Base-by-base conservation (phyloP, 805 yeast species). In the Debaryomyces prosopidis region DNA sequence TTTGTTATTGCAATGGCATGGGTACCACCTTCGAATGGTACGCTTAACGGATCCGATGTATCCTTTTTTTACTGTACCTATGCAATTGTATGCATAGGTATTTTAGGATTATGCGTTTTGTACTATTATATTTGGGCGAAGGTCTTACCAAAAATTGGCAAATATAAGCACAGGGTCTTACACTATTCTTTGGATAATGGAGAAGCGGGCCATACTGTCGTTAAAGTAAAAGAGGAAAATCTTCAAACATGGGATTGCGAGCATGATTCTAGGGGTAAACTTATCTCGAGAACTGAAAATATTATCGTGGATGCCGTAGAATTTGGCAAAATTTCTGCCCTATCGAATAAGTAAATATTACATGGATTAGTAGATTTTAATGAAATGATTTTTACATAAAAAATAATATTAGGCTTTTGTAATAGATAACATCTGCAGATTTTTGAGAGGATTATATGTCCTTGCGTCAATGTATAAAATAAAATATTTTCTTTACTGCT, bases 51-150 rank as follows among this genome's bases (percentile, higher is more conserved):
- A 3, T 58, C 68, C 39, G 77, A 72, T 49, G 74, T 70, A 17
- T 58, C 71, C 4, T 72, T 72, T 52, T 71, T 72, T 52, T 72
- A 72, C 50, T 69, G 71, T 14, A 65, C 76, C 0, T 71, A 72
- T 49, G 70, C 75, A n/a, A 49, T 71, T 14, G 60, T 66, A 12
- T 62, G 71, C 3, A 52, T 71, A 43, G 74, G 74, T 1, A 40
- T 72, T 3, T 44, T 71, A 17, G 30, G 44, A 3, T 39, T 65
- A 3, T 71, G 76, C 54, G 53, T 59, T 20, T 44, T 39, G 6
- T 72, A 72, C 46, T 72, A 71, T 49, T 49, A 51, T 40, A 46
- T 70, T 6, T 72, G 76, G 77, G 60, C 65, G 2, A 56, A 48
- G 16, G 39, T 69, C 7, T 58, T 70, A 32, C 76, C 76, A 20